Conservation (phyloP, 306 rosid species). For the Glycine latifolia region DNA sequence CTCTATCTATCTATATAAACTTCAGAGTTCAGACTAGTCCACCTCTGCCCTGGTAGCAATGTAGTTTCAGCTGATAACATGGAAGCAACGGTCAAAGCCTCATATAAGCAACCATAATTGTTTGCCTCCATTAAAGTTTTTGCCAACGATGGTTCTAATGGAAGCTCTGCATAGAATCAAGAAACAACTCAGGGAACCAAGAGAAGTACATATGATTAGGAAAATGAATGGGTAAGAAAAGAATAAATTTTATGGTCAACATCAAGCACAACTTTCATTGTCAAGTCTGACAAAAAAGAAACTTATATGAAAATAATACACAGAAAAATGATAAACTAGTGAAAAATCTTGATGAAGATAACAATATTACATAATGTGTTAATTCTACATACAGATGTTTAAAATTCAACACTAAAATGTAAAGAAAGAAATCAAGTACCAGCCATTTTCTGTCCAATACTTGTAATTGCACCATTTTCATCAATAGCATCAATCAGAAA, state of each 20-base stretch:
- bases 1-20: neutral
- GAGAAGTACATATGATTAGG: slow-evolving; percentile 18
- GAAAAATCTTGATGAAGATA: slow-evolving; percentile 5
- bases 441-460: slow-evolving; percentile 89
- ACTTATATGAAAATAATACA: slow-evolving; percentile 17
- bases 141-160: slow-evolving; percentile 95
- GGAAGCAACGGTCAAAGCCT: slow-evolving; percentile 94
- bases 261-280: slow-evolving; percentile 24
- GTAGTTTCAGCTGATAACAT: slow-evolving; percentile 91
- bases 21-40: slow-evolving; percentile 17
- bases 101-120: slow-evolving; percentile 77
- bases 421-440: slow-evolving; percentile 63
- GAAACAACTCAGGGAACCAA: slow-evolving; percentile 40
- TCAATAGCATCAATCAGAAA: slow-evolving; percentile 92
- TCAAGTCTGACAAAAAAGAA: slow-evolving; percentile 30
- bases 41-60: slow-evolving; percentile 88
- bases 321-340: neutral
- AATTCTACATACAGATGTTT: slow-evolving; percentile 36
- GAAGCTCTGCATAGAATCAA: slow-evolving; percentile 75
- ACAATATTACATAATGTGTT: neutral
- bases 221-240: slow-evolving; percentile 31
- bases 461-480: slow-evolving; percentile 83
- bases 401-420: slow-evolving; percentile 13
- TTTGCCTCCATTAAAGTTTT: slow-evolving; percentile 94
- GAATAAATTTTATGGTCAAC: slow-evolving; percentile 21